Evolutionary conservation across 768 basidiomycete genomes (phyloP).

Genomic region (Mycena galericulata): DNA sequence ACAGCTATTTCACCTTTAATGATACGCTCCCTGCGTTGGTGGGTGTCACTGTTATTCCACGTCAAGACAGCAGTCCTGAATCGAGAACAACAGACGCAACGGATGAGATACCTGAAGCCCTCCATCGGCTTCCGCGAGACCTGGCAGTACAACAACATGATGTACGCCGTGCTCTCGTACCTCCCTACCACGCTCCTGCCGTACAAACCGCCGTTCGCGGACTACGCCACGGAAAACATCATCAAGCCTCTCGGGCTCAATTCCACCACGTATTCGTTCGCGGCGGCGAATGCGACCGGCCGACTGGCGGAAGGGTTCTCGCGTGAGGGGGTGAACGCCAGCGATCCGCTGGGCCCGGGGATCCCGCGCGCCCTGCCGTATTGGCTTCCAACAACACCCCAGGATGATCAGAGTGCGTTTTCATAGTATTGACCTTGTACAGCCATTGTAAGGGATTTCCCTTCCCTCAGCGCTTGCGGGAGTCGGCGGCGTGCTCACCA

Average conservation of each 20-base stretch:
- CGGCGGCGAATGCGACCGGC: constrained; percentile 5
- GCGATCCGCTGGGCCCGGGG: not conserved
- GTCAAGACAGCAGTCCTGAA: no score
- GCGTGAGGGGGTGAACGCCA: not conserved
- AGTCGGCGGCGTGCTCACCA: constrained; percentile 11
- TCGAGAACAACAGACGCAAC: not conserved
- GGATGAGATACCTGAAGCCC: not conserved
- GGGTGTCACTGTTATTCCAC: no score
- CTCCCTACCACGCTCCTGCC: constrained; percentile 12
- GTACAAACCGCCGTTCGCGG: constrained; percentile 11
- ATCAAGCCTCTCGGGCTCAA: constrained; percentile 12
- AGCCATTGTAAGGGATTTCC: not conserved
- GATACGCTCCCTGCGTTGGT: not conserved
- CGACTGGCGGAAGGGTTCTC: constrained; percentile 13
- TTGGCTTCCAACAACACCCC: not conserved
- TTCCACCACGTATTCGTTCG: constrained; percentile 18
- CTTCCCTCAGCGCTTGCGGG: not conserved
- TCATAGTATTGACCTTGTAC: not conserved
- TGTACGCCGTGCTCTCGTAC: constrained; percentile 9
- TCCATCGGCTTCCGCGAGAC: not conserved
- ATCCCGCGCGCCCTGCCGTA: not conserved
- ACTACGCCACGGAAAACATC: constrained; percentile 7
- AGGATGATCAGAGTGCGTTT: not conserved
- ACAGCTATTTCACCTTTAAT: constrained; percentile 1
- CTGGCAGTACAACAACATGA: constrained; percentile 3